phyloP scores from a whole-genome alignment of 352 stramenopile genomes.

The Globisporangium takayamanum region DNA sequence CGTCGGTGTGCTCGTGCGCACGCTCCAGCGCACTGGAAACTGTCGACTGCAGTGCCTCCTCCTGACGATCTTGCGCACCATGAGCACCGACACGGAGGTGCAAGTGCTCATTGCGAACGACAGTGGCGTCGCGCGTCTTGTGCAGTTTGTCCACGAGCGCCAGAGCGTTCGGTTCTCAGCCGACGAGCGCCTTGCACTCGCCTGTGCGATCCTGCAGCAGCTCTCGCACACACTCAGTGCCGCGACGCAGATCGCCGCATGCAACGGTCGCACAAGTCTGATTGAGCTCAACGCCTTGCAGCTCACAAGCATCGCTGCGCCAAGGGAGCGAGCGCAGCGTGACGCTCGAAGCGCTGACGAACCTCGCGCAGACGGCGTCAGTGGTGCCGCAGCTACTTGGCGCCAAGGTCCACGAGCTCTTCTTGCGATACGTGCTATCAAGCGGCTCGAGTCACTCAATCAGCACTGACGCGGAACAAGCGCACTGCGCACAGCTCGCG shows the following conservation, averaged over 20 bases:
- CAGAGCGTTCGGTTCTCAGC: constrained; percentile 14
- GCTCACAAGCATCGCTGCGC: neutral
- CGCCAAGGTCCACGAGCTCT: constrained; percentile 43
- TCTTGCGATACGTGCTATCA: constrained; percentile 29
- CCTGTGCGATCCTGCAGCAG: constrained; percentile 37
- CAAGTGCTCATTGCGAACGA: constrained; percentile 52
- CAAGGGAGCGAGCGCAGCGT: constrained; percentile 13
- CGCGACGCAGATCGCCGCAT: constrained; percentile 32
- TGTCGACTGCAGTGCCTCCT: constrained; percentile 39
- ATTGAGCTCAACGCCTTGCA: constrained; percentile 39
- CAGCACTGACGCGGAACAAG: neutral
- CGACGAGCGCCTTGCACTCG: constrained; percentile 35
- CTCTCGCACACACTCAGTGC: constrained; percentile 28
- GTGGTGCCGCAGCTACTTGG: constrained; percentile 23
- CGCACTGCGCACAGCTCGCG: constrained; percentile 15
- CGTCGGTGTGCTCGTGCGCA: constrained; percentile 41
- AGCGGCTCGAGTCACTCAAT: neutral
- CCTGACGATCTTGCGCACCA: constrained; percentile 36
- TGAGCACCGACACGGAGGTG: constrained; percentile 58
- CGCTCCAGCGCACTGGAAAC: constrained; percentile 27
- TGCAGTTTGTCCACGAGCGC: constrained; percentile 41
- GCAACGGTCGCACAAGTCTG: constrained; percentile 27
- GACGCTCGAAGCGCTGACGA: constrained; percentile 45
- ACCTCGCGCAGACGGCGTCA: constrained; percentile 22
- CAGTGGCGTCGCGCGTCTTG: constrained; percentile 30